phyloP scores from a whole-genome alignment of 768 basidiomycete genomes.

The Termitomyces sp. region DNA sequence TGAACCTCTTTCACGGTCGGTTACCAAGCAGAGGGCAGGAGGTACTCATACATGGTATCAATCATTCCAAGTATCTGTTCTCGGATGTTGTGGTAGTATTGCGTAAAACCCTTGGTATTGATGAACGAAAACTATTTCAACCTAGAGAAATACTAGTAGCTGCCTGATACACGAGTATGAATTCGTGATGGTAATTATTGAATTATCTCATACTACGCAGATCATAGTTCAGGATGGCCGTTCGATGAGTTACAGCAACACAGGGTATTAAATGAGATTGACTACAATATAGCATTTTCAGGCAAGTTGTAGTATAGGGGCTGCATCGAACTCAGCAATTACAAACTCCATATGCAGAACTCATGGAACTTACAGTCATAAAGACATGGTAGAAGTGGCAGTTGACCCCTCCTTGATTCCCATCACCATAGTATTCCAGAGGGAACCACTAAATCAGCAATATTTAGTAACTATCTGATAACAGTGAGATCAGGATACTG shows the following conservation, averaged over 20 bases:
- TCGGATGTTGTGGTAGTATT: no score
- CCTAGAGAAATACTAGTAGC: no score
- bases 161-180: no score
- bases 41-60: no score
- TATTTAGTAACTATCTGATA: background rate
- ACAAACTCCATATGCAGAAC: background rate
- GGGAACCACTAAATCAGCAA: constrained; percentile 61
- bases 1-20: no score
- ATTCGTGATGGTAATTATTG: no score
- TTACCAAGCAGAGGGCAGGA: no score
- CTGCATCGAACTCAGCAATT: constrained; percentile 18
- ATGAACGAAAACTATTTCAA: no score
- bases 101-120: no score
- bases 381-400: constrained; percentile 80
- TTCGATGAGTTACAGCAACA: background rate
- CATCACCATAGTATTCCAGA: constrained; percentile 58
- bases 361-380: constrained; percentile 43
- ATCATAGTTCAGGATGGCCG: no score
- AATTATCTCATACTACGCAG: background rate
- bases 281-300: constrained; percentile 34
- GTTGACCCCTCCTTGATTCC: constrained; percentile 49
- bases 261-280: background rate
- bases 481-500: constrained; percentile 15
- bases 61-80: no score
- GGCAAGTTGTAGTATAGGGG: constrained; percentile 53